Conservation (phyloP, 768 basidiomycete species). For the Boletus insuetus region DNA sequence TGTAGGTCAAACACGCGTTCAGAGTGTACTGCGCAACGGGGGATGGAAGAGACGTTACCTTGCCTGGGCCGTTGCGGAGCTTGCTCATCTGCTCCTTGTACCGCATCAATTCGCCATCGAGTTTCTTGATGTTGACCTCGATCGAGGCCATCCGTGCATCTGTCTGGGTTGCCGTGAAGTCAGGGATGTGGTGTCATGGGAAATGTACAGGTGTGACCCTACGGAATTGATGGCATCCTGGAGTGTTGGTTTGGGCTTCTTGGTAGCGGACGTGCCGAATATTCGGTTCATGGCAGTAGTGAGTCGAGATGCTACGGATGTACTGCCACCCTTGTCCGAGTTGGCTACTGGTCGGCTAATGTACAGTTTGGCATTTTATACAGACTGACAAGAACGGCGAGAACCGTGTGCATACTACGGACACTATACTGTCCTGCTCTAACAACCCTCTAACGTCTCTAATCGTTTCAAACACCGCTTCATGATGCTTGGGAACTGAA, state of each 20-base stretch:
- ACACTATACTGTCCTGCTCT: background rate
- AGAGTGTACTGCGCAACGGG: no score
- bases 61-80: constrained; percentile 90
- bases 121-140: constrained; percentile 95
- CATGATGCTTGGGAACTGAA: background rate
- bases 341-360: background rate
- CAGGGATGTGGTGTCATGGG: background rate
- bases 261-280: constrained; percentile 70
- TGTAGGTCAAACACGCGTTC: background rate
- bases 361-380: background rate
- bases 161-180: constrained; percentile 50
- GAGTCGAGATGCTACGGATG: background rate
- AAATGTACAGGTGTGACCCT: constrained; percentile 34
- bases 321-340: background rate
- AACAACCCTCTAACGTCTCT: background rate
- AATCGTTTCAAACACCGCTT: background rate
- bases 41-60: constrained; percentile 47
- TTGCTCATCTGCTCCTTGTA: constrained; percentile 98
- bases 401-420: background rate
- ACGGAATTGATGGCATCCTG: constrained; percentile 93
- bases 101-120: constrained; percentile 86
- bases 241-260: constrained; percentile 82
- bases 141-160: constrained; percentile 83
- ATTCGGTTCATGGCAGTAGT: constrained; percentile 69
- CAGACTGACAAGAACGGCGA: background rate